Conservation (phyloP, 2,329 filamentous ascomycete genomes). For the Lachnellula willkommii region DNA sequence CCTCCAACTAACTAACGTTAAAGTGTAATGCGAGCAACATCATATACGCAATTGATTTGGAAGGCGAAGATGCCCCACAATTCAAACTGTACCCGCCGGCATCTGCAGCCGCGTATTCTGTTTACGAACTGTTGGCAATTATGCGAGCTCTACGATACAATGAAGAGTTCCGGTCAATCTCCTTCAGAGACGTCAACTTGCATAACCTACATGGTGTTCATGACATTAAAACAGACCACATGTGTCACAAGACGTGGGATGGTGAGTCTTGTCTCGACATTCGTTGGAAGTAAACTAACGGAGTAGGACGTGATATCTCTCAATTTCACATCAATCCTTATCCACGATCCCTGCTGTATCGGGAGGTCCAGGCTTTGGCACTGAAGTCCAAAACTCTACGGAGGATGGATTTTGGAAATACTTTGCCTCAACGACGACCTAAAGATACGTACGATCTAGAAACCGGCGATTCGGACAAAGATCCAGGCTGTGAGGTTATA, state of each 20-base stretch:
- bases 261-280: slow-evolving; percentile 45
- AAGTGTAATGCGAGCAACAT: slow-evolving; percentile 57
- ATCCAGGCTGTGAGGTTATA: slow-evolving; percentile 63
- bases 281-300: slow-evolving; percentile 41
- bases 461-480: slow-evolving; percentile 43
- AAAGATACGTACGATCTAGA: slow-evolving; percentile 39
- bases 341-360: slow-evolving; percentile 52
- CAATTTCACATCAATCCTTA: slow-evolving; percentile 30
- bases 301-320: slow-evolving; percentile 13
- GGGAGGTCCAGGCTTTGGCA: slow-evolving; percentile 63
- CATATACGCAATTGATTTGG: slow-evolving; percentile 54
- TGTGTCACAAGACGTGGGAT: slow-evolving; percentile 56
- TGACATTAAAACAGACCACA: slow-evolving; percentile 54
- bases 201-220: slow-evolving; percentile 59
- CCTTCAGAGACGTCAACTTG: slow-evolving; percentile 59
- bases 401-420: slow-evolving; percentile 60
- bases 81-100: slow-evolving; percentile 59
- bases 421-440: slow-evolving; percentile 49
- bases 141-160: slow-evolving; percentile 66
- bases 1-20: not conserved
- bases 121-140: slow-evolving; percentile 62
- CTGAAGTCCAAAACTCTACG: slow-evolving; percentile 59
- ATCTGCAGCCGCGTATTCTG: slow-evolving; percentile 49
- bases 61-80: slow-evolving; percentile 61
- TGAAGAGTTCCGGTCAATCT: slow-evolving; percentile 62